Evolutionary conservation across 352 stramenopile genomes (phyloP).

Genomic region (Pythium myriotylum): DNA sequence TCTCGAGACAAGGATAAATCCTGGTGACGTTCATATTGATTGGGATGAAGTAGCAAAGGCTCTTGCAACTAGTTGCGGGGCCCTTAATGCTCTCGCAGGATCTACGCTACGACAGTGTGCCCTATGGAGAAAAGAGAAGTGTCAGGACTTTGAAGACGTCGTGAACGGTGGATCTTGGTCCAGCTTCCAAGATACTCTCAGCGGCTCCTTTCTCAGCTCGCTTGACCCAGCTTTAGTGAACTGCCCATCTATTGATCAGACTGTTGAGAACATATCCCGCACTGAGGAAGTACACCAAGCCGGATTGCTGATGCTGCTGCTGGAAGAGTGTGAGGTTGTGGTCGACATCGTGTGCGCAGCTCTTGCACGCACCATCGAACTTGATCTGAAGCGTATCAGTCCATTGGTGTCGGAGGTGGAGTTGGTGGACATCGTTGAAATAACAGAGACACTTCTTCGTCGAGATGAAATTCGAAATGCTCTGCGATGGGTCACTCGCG

Average conservation of each 20-base stretch:
- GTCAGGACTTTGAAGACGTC: neutral
- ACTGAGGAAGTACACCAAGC: neutral
- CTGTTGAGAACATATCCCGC: neutral
- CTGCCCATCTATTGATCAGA: no score
- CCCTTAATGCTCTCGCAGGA: neutral
- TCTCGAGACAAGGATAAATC: no score
- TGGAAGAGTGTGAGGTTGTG: conserved; percentile 11
- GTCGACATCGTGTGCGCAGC: conserved; percentile 14
- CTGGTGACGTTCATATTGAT: neutral
- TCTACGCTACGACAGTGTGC: neutral
- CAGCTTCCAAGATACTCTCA: neutral
- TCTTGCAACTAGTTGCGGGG: neutral
- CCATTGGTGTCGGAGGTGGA: conserved; percentile 29
- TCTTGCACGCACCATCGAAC: conserved; percentile 8
- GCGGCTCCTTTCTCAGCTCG: conserved; percentile 3
- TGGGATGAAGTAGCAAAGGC: conserved; percentile 11
- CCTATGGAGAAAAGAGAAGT: neutral
- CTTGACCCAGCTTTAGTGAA: neutral
- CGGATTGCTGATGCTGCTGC: conserved; percentile 2
- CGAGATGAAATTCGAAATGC: neutral
- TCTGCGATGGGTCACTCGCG: neutral
- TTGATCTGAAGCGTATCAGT: conserved; percentile 11
- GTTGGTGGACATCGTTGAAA: conserved; percentile 16
- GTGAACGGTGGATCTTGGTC: conserved; percentile 1
- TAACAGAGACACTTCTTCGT: conserved; percentile 8